A percentile compares a stretch with the other conserved stretches of the same genome.
Evolutionary conservation across 2,329 filamentous ascomycete genomes (phyloP).

Genomic region (Elsinoe necatrix): DNA sequence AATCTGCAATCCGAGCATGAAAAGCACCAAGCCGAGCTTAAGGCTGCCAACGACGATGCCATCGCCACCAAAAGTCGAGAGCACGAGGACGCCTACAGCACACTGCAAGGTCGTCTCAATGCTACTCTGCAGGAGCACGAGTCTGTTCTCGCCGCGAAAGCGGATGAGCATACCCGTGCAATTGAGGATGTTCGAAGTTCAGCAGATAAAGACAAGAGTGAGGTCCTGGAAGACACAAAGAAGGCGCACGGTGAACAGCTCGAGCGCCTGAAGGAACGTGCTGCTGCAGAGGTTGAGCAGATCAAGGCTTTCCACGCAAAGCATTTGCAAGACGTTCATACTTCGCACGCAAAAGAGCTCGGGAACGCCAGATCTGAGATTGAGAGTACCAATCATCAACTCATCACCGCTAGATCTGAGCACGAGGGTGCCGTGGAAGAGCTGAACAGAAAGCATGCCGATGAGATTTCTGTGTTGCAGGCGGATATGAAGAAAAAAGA

Average conservation of each 20-base stretch:
- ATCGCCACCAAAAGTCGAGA: not conserved
- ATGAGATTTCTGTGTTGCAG: not conserved
- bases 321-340: conserved; percentile 13
- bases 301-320: conserved; percentile 12
- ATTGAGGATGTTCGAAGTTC: not conserved
- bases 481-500: not conserved
- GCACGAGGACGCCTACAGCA: conserved; percentile 1
- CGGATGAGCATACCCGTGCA: not conserved
- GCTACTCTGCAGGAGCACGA: not conserved
- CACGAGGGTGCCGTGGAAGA: not conserved
- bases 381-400: conserved; percentile 7
- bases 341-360: conserved; percentile 1
- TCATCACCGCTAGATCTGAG: not conserved
- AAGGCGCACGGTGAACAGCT: not conserved
- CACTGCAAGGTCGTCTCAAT: not conserved
- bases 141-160: not conserved
- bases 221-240: not conserved
- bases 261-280: not conserved
- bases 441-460: not conserved
- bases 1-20: conserved; percentile 15
- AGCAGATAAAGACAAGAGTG: not conserved
- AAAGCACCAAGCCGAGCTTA: conserved; percentile 15
- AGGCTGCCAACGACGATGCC: not conserved
- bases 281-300: conserved; percentile 6
- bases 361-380: conserved; percentile 3